Evolutionary conservation across 2,329 filamentous ascomycete genomes (phyloP).

Genomic region (Trichophyton simii): DNA sequence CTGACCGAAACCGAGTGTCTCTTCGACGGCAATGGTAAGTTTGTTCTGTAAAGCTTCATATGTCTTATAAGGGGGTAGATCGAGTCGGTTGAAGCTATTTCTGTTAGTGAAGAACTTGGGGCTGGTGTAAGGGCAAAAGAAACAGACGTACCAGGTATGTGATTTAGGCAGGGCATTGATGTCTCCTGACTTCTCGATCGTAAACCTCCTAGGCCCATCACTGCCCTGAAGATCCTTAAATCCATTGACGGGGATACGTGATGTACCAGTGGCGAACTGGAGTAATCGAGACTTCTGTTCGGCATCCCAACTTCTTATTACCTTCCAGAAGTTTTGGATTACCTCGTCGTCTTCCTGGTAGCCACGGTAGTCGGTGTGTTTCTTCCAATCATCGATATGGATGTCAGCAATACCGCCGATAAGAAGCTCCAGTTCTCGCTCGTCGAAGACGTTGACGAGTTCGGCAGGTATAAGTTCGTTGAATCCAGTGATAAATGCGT

Average conservation of each 20-base stretch:
- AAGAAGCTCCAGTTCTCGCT: slow-evolving; percentile 87
- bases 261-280: slow-evolving; percentile 95
- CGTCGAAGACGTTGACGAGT: slow-evolving; percentile 95
- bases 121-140: neutral
- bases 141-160: slow-evolving; percentile 73
- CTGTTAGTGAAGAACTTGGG: neutral
- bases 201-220: slow-evolving; percentile 88
- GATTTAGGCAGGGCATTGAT: slow-evolving; percentile 84
- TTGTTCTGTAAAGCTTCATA: slow-evolving; percentile 77
- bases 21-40: slow-evolving; percentile 91
- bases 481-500: slow-evolving; percentile 94
- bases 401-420: slow-evolving; percentile 99
- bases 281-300: slow-evolving; percentile 94
- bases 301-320: slow-evolving; percentile 88
- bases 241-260: slow-evolving; percentile 94
- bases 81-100: slow-evolving; percentile 84
- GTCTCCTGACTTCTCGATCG: slow-evolving; percentile 95
- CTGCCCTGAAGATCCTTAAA: slow-evolving; percentile 98
- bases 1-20: slow-evolving; percentile 97
- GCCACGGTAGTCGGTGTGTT: slow-evolving; percentile 96
- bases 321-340: slow-evolving; percentile 97
- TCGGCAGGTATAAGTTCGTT: slow-evolving; percentile 94
- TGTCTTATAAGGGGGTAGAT: slow-evolving; percentile 84
- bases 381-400: slow-evolving; percentile 99
- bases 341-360: slow-evolving; percentile 98